Percentiles rank a stretch among this genome's conserved stretches.
phyloP scores from a whole-genome alignment of 2,329 filamentous ascomycete genomes.

The Phaeophleospora eucalypticola region DNA sequence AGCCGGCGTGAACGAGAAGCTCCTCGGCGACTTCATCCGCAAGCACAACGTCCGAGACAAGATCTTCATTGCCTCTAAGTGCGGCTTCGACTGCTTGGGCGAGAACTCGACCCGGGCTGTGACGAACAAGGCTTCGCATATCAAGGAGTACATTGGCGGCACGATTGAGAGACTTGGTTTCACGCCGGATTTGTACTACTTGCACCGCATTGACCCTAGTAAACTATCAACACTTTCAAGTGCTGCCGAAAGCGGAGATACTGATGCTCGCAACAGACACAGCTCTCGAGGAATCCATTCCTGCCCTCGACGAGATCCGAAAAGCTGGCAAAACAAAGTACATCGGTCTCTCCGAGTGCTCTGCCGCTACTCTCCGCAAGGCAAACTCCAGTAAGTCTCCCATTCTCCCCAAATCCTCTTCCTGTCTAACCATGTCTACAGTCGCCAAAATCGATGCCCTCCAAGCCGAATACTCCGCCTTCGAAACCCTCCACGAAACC shows the following conservation, averaged over 20 bases:
- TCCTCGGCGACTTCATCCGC: slow-evolving; percentile 48
- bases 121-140: slow-evolving; percentile 46
- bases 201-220: slow-evolving; percentile 39
- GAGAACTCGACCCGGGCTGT: slow-evolving; percentile 24
- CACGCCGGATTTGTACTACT: slow-evolving; percentile 42
- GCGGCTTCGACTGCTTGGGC: slow-evolving; percentile 41
- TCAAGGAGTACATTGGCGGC: slow-evolving; percentile 48
- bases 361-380: slow-evolving; percentile 45
- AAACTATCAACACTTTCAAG: slow-evolving; percentile 36
- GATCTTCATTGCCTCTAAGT: slow-evolving; percentile 50
- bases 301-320: slow-evolving; percentile 45
- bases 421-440: not conserved
- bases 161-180: slow-evolving; percentile 49
- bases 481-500: slow-evolving; percentile 45
- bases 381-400: slow-evolving; percentile 34
- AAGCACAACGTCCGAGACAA: slow-evolving; percentile 51
- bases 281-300: slow-evolving; percentile 46
- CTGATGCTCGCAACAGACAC: no score
- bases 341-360: slow-evolving; percentile 49
- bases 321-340: slow-evolving; percentile 49
- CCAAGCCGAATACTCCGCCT: slow-evolving; percentile 51
- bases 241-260: slow-evolving; percentile 2
- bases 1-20: slow-evolving; percentile 48
- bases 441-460: slow-evolving; percentile 48
- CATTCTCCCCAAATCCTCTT: not conserved